Evolutionary conservation across 441 rosid genomes (phyloP).

Genomic region (Rhodomyrtus psidioides): DNA sequence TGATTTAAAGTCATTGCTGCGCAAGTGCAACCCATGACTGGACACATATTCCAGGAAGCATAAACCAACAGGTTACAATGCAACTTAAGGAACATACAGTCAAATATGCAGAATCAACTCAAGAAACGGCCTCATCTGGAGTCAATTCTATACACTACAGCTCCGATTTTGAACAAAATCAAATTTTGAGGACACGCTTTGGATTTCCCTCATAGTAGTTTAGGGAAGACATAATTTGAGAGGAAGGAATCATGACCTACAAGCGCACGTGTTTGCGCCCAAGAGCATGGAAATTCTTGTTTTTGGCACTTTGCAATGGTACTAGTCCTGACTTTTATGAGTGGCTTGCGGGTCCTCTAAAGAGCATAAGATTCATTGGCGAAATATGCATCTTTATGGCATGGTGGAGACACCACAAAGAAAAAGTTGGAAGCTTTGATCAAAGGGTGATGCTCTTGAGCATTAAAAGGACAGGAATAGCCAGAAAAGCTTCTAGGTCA

Average conservation of each 20-base stretch:
- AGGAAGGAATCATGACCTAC: background rate
- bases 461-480: slow-evolving; percentile 9
- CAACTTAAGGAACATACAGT: background rate
- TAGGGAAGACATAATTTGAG: background rate
- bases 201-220: background rate
- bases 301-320: slow-evolving; percentile 8
- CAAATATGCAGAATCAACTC: background rate
- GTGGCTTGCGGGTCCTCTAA: slow-evolving; percentile 29
- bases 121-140: background rate
- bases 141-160: background rate
- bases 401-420: slow-evolving; percentile 43
- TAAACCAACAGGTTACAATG: background rate
- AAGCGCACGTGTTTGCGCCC: slow-evolving; percentile 1
- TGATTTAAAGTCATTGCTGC: background rate
- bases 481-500: slow-evolving; percentile 10
- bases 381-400: slow-evolving; percentile 13
- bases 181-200: background rate
- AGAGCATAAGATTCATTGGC: slow-evolving; percentile 36
- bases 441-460: slow-evolving; percentile 19
- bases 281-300: background rate
- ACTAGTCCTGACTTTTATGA: slow-evolving; percentile 18
- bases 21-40: background rate
- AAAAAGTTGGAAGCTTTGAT: slow-evolving; percentile 17
- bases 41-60: background rate
- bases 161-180: background rate